Conservation (phyloP, 2,329 filamentous ascomycete species). For the Colletotrichum noveboracense region DNA sequence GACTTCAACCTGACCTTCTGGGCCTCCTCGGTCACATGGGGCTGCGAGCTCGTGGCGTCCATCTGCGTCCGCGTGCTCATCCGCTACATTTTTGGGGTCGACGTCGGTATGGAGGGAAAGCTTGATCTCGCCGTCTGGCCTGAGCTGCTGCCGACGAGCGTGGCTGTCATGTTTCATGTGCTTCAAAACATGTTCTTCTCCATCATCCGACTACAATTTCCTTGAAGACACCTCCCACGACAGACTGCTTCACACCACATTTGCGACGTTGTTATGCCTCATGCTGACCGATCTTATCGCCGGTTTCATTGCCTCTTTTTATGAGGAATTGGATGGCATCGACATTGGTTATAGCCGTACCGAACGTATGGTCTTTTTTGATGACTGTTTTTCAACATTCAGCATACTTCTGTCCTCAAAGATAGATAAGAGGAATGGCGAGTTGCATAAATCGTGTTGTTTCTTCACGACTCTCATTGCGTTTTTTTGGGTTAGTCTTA, state of each 20-base stretch:
- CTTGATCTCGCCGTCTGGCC: conserved; percentile 70
- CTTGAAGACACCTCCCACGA: not conserved
- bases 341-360: not conserved
- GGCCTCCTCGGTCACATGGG: conserved; percentile 70
- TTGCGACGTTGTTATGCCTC: not conserved
- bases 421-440: not conserved
- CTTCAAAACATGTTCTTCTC: conserved; percentile 76
- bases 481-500: not conserved
- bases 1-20: conserved; percentile 69
- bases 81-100: conserved; percentile 62
- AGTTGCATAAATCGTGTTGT: not conserved
- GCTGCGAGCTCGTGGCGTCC: conserved; percentile 67
- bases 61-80: conserved; percentile 65
- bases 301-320: not conserved
- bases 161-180: conserved; percentile 71
- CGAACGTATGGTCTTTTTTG: not conserved
- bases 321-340: not conserved
- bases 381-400: not conserved
- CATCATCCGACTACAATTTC: conserved; percentile 69
- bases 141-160: conserved; percentile 69
- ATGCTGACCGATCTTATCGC: not conserved
- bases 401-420: not conserved
- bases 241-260: not conserved
- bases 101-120: conserved; percentile 69
- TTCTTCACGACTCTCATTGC: not conserved